Percentiles rank a stretch among this genome's conserved stretches.
phyloP scores from a whole-genome alignment of 2,329 filamentous ascomycete genomes.

The Thielaviopsis cerberus region DNA sequence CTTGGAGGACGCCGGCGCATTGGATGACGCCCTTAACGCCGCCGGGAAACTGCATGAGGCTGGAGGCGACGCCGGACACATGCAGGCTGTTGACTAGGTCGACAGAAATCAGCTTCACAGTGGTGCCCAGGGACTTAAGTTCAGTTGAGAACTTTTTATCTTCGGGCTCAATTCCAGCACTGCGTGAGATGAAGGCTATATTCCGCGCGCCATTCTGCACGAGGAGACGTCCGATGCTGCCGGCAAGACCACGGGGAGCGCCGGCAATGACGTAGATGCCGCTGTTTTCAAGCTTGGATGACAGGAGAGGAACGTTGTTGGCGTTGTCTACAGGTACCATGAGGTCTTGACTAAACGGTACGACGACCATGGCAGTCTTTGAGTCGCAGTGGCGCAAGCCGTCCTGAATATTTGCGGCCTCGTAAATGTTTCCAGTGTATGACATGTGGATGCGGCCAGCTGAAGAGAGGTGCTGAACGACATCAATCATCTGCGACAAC shows the following conservation, averaged over 20 bases:
- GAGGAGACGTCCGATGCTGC: constrained; percentile 32
- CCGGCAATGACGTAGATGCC: constrained; percentile 37
- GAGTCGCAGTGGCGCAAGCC: constrained; percentile 3
- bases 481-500: background rate
- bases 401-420: background rate
- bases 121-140: constrained; percentile 18
- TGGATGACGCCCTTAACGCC: constrained; percentile 20
- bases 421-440: background rate
- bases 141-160: constrained; percentile 19
- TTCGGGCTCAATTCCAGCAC: constrained; percentile 19
- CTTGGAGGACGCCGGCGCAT: constrained; percentile 21
- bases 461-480: constrained; percentile 1
- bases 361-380: constrained; percentile 6
- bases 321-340: constrained; percentile 13
- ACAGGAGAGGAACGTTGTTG: constrained; percentile 16
- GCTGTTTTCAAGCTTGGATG: constrained; percentile 15
- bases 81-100: constrained; percentile 24
- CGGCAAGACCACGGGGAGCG: constrained; percentile 38
- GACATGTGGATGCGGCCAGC: background rate
- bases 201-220: constrained; percentile 30
- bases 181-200: constrained; percentile 35
- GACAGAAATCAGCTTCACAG: constrained; percentile 20
- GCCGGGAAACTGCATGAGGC: constrained; percentile 14
- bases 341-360: constrained; percentile 12
- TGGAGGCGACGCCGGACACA: constrained; percentile 15